Evolutionary conservation across 495 filamentous ascomycete species (phyloP).

Genomic region (Trichoderma orchidacearum): DNA sequence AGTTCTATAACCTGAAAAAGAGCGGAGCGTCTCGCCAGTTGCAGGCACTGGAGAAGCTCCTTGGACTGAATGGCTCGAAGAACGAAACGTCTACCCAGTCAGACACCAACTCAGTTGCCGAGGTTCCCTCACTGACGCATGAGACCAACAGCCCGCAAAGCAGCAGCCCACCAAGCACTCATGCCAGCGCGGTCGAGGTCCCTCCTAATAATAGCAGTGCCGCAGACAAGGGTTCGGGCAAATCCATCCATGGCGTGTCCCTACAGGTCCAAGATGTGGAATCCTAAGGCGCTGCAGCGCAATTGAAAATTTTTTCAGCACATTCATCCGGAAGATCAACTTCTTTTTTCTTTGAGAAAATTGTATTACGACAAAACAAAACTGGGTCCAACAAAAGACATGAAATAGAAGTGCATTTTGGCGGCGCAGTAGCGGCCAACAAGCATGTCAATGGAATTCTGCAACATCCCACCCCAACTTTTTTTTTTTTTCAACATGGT

Average conservation of each 20-base stretch:
- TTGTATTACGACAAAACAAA: neutral
- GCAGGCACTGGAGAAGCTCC: slow-evolving; percentile 35
- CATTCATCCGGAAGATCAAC: neutral
- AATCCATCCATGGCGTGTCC: neutral
- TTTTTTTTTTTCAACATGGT: neutral
- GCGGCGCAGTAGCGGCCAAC: neutral
- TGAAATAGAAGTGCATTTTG: neutral
- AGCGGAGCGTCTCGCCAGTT: slow-evolving; percentile 69
- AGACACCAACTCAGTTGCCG: slow-evolving; percentile 35
- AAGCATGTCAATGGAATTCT: neutral
- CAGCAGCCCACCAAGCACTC: slow-evolving; percentile 44
- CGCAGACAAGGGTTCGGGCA: neutral
- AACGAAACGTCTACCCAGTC: slow-evolving; percentile 23
- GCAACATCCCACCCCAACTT: neutral
- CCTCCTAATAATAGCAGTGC: neutral
- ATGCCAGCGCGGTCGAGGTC: slow-evolving; percentile 37
- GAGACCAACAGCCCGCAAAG: slow-evolving; percentile 54
- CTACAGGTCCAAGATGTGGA: neutral
- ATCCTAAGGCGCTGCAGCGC: neutral
- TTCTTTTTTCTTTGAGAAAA: neutral
- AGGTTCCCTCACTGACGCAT: slow-evolving; percentile 45
- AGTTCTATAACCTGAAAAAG: slow-evolving; percentile 60
- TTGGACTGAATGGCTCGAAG: slow-evolving; percentile 11
- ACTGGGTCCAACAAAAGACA: neutral
- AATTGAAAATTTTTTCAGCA: neutral